A percentile compares a stretch with the other conserved stretches of the same genome.
phyloP scores from a whole-genome alignment of 148 eudicot species.

The Fallopia convolvulus region DNA sequence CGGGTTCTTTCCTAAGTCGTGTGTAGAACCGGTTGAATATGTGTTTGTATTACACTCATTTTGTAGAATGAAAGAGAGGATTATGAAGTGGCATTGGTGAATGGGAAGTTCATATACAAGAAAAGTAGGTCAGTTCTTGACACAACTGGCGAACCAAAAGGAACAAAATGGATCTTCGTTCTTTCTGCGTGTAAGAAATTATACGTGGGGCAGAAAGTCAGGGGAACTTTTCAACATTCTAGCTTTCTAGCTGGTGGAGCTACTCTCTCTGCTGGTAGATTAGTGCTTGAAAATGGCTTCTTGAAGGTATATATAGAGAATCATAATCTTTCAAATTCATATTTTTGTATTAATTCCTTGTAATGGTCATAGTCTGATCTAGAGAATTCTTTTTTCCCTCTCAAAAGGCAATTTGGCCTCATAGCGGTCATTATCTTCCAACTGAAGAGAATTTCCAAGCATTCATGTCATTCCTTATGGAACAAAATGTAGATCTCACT shows the following conservation, averaged over 20 bases:
- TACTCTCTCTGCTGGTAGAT: conserved; percentile 70
- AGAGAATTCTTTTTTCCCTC: not conserved
- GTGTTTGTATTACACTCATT: not conserved
- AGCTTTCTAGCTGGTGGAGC: conserved; percentile 89
- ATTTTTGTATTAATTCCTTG: not conserved
- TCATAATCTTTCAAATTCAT: not conserved
- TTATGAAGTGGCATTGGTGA: conserved; percentile 45
- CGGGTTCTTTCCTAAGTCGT: no score
- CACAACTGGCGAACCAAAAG: conserved; percentile 36
- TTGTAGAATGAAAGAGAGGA: conserved; percentile 57
- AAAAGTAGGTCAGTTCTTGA: conserved; percentile 36
- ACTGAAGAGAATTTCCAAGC: conserved; percentile 80
- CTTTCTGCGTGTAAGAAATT: conserved; percentile 46
- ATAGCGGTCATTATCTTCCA: conserved; percentile 92
- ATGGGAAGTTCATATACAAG: conserved; percentile 44
- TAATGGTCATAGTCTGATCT: not conserved
- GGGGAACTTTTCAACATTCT: conserved; percentile 74
- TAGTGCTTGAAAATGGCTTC: conserved; percentile 47
- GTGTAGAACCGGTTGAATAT: no score
- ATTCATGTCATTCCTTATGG: conserved; percentile 55
- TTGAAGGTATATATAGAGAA: conserved; percentile 34
- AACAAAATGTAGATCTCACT: conserved; percentile 51
- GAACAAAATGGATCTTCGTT: conserved; percentile 72
- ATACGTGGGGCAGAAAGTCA: conserved; percentile 57
- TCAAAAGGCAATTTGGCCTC: conserved; percentile 80